Evolutionary conservation across 192 early-diverging fungal species (phyloP).

Genomic region (Allomyces javanicus): DNA sequence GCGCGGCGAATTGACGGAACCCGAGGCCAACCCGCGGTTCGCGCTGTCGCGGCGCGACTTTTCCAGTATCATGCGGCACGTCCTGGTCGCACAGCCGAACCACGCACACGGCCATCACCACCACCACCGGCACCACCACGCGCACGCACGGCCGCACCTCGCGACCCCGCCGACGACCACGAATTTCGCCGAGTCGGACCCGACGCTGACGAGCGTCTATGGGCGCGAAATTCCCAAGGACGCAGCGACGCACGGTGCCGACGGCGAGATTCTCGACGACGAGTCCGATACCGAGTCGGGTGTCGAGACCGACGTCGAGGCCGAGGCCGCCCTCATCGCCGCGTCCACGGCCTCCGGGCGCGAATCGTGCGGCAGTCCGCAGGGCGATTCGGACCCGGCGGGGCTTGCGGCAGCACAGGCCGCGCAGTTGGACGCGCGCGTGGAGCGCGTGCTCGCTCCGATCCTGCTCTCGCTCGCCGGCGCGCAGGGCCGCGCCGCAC

Average conservation of each 20-base stretch:
- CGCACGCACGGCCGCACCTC: neutral
- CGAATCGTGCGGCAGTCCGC: neutral
- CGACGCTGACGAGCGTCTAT: constrained; percentile 11
- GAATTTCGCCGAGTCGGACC: constrained; percentile 12
- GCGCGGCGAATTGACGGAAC: constrained; percentile 76
- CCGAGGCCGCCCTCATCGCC: neutral
- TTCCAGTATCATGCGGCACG: neutral
- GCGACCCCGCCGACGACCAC: neutral
- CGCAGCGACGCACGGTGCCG: neutral
- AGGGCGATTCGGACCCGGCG: neutral
- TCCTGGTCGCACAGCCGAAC: constrained; percentile 6
- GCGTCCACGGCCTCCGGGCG: neutral
- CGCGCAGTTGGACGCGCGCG: constrained; percentile 2
- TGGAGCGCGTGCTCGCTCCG: constrained; percentile 7
- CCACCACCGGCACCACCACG: constrained; percentile 1
- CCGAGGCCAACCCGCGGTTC: constrained; percentile 40
- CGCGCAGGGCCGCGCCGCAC: constrained; percentile 1
- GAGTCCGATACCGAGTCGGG: neutral
- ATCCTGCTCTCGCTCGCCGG: constrained; percentile 2
- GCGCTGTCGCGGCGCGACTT: constrained; percentile 15
- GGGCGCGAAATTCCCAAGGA: too few relatives aligned
- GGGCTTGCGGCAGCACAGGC: neutral
- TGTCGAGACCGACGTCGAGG: neutral
- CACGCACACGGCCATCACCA: constrained; percentile 25
- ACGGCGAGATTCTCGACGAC: neutral